Evolutionary conservation across 768 basidiomycete genomes (phyloP).

Genomic region (Rubroboletus satanas): DNA sequence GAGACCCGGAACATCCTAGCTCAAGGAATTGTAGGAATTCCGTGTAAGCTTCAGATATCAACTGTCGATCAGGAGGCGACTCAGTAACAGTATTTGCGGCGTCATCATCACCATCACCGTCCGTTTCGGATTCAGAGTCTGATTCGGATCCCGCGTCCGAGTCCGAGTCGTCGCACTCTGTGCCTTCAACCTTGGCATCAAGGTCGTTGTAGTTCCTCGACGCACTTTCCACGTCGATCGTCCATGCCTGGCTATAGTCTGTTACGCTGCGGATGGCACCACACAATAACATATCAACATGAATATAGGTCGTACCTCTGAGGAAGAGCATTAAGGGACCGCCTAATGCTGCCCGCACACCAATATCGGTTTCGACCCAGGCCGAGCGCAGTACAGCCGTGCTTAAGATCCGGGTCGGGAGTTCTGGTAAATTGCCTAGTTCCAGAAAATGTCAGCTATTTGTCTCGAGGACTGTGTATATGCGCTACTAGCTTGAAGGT

Average conservation of each 20-base stretch:
- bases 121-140: slow-evolving; percentile 16
- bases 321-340: slow-evolving; percentile 68
- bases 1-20: slow-evolving; percentile 74
- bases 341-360: slow-evolving; percentile 68
- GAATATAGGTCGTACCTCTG: slow-evolving; percentile 44
- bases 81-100: slow-evolving; percentile 26
- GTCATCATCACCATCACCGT: slow-evolving; percentile 33
- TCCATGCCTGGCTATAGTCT: slow-evolving; percentile 72
- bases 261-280: background rate
- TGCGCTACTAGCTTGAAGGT: background rate
- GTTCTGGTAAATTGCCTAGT: slow-evolving; percentile 23
- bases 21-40: slow-evolving; percentile 80
- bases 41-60: slow-evolving; percentile 47
- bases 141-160: slow-evolving; percentile 30
- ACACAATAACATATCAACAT: background rate
- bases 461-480: background rate
- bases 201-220: slow-evolving; percentile 23
- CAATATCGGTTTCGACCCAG: slow-evolving; percentile 66
- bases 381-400: slow-evolving; percentile 60
- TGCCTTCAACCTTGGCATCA: slow-evolving; percentile 19
- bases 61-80: background rate
- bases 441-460: slow-evolving; percentile 4
- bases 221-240: slow-evolving; percentile 22
- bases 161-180: slow-evolving; percentile 33
- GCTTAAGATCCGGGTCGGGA: slow-evolving; percentile 47